Evolutionary conservation across 176 grass and related monocot species (phyloP).

Genomic region (Stipa capillata): DNA sequence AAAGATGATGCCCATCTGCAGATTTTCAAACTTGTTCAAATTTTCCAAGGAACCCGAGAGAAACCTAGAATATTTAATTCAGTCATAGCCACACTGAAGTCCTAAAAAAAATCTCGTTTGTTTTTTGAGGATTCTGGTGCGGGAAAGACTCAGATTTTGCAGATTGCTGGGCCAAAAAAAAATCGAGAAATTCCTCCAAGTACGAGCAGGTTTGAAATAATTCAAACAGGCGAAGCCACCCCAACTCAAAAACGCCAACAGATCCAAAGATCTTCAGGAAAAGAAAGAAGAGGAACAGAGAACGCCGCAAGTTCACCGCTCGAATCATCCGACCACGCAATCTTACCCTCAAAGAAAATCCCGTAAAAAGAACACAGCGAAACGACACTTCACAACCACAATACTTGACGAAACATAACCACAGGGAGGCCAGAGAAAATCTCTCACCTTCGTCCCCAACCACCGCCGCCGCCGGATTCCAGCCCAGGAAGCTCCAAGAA

Average conservation of each 20-base stretch:
- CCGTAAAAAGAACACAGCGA: not conserved
- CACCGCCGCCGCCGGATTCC: not conserved
- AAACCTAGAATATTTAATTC: not conserved
- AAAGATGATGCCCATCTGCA: not conserved
- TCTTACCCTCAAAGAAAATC: not conserved
- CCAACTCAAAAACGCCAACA: not conserved
- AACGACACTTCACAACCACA: no score
- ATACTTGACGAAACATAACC: not conserved
- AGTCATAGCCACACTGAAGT: no score
- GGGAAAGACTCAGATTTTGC: not conserved
- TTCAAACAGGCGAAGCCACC: not conserved
- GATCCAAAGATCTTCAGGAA: not conserved
- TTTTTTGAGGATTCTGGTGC: not conserved
- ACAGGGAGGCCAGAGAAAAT: not conserved
- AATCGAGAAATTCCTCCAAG: not conserved
- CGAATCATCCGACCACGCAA: not conserved
- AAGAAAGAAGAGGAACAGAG: not conserved
- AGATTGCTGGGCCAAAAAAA: not conserved
- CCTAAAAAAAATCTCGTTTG: no score
- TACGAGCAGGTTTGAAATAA: not conserved
- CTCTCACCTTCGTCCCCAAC: not conserved
- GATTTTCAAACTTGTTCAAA: conserved; percentile 9
- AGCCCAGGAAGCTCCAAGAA: not conserved
- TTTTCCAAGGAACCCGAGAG: not conserved
- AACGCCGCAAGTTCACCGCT: no score